phyloP scores from a whole-genome alignment of 306 rosid genomes.

The Vigna unguiculata region DNA sequence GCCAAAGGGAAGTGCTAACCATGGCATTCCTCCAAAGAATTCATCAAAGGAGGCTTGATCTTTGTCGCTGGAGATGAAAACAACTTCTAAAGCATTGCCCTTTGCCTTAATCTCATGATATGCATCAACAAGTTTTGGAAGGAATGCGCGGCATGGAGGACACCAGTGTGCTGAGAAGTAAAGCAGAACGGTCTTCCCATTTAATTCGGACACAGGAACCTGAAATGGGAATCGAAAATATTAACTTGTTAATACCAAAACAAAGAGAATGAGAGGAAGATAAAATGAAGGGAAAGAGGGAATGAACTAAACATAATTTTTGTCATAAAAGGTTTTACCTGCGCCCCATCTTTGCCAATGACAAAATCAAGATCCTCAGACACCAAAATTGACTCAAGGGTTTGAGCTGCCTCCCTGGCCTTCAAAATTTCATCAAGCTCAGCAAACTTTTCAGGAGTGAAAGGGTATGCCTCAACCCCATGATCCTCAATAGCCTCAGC shows the following conservation, averaged over 20 bases:
- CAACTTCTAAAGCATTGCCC: slow-evolving; percentile 64
- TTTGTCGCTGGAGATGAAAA: slow-evolving; percentile 76
- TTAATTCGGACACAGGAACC: slow-evolving; percentile 71
- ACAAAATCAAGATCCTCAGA: slow-evolving; percentile 61
- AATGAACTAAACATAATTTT: background rate
- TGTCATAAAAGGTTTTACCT: slow-evolving; percentile 52
- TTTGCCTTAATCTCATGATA: slow-evolving; percentile 69
- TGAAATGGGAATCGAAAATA: slow-evolving; percentile 39
- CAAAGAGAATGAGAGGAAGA: background rate
- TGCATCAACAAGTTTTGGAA: slow-evolving; percentile 69
- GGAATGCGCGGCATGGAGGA: slow-evolving; percentile 79
- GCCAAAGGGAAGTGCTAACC: slow-evolving; percentile 84
- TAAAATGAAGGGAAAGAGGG: background rate
- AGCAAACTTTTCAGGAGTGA: slow-evolving; percentile 67
- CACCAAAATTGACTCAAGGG: slow-evolving; percentile 69
- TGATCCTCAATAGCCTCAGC: slow-evolving; percentile 65
- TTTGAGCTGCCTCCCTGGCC: slow-evolving; percentile 69
- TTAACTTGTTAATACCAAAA: slow-evolving; percentile 4
- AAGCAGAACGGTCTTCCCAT: slow-evolving; percentile 73
- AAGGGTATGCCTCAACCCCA: slow-evolving; percentile 71
- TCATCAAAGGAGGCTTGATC: slow-evolving; percentile 70
- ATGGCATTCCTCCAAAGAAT: slow-evolving; percentile 77
- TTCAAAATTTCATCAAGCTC: slow-evolving; percentile 64
- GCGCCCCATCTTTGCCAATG: slow-evolving; percentile 53
- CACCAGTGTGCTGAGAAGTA: slow-evolving; percentile 95